These are phyloP conservation scores for Podila epigama DNA, from an alignment of 192 early-diverging fungal species.

Conservation along the genomic window DNA sequence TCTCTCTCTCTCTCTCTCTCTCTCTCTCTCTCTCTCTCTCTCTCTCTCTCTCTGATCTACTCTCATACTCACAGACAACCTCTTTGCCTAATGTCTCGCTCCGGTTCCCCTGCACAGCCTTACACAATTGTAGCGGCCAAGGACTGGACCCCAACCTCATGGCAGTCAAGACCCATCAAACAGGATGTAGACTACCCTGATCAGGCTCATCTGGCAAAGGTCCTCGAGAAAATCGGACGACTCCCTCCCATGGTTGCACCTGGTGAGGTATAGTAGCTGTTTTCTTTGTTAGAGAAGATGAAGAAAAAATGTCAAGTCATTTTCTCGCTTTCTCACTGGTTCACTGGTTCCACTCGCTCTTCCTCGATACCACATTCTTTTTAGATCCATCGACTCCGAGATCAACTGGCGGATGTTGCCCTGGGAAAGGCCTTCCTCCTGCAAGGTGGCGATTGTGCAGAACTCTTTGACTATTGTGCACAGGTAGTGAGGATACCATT, in stretches of 20 bases:
- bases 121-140: slow-evolving; percentile 30
- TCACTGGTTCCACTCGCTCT: background rate
- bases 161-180: slow-evolving; percentile 77
- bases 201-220: slow-evolving; percentile 68
- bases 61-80: background rate
- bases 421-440: slow-evolving; percentile 92
- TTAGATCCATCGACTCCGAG: slow-evolving; percentile 81
- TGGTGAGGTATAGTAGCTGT: slow-evolving; percentile 67
- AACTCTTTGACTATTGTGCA: slow-evolving; percentile 98
- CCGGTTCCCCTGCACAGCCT: slow-evolving; percentile 5
- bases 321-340: too few species aligned
- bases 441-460: slow-evolving; percentile 99
- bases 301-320: background rate
- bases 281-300: background rate
- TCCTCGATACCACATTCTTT: background rate
- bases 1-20: background rate
- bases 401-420: slow-evolving; percentile 88
- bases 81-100: background rate
- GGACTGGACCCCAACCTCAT: slow-evolving; percentile 73
- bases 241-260: slow-evolving; percentile 93
- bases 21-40: background rate
- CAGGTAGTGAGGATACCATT: slow-evolving; percentile 57
- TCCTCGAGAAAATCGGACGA: slow-evolving; percentile 75
- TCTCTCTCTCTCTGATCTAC: background rate
- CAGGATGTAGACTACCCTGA: slow-evolving; percentile 94